These are phyloP conservation scores for Fusarium udum DNA, from an alignment of 2,329 filamentous ascomycete species.

Conservation along the genomic window DNA sequence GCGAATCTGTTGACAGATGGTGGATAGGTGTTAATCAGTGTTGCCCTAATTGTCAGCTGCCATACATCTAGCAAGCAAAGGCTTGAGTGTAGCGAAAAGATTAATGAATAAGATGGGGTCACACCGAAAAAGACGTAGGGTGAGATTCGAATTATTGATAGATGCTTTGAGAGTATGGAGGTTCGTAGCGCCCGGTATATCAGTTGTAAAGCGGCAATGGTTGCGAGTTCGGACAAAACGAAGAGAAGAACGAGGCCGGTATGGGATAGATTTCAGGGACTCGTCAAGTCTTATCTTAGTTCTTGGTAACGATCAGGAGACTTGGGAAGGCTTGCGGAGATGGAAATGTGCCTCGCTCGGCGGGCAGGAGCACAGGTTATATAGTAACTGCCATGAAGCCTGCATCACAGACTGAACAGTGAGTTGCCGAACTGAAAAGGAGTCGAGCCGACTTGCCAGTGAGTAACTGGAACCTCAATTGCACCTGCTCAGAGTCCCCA, in stretches of 20 bases:
- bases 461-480: not conserved
- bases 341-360: not conserved
- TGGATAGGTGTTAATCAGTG: not conserved
- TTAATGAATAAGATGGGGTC: accelerated
- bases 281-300: not conserved
- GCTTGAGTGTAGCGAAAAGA: not conserved
- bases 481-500: not conserved
- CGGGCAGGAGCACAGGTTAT: not conserved
- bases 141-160: not conserved
- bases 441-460: not conserved
- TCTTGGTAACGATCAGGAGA: not conserved
- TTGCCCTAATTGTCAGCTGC: no score
- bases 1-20: no score
- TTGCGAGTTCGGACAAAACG: not conserved
- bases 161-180: not conserved
- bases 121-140: not conserved
- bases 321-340: accelerated
- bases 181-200: not conserved
- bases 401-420: not conserved
- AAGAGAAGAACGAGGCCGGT: not conserved
- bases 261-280: not conserved
- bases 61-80: not conserved
- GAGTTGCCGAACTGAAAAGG: not conserved
- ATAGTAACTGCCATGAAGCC: not conserved
- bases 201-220: not conserved